Evolutionary conservation across 148 eudicot species (phyloP), one percentile per base, ranked within the genome.

Genomic region (Rhododendron simsii): DNA sequence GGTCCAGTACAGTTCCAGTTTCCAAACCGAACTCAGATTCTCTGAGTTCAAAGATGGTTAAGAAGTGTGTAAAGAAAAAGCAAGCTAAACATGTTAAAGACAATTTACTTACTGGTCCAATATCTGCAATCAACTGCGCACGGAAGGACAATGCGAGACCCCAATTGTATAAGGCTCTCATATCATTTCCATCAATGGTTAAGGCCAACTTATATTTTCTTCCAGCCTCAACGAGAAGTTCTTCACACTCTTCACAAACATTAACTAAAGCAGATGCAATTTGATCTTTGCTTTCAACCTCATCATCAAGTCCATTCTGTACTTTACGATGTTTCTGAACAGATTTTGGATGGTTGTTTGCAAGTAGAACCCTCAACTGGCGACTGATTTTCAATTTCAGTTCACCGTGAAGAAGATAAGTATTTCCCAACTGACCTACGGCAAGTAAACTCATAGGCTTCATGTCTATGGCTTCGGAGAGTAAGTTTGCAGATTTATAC

Each of bases 361-460:
- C 88, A 69, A 94, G 93, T 86, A 90, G 83, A 86, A 88, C 86
- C 90, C 99, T 93, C 88, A 97, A 87, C 80, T 93, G 88, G 73
- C 94, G 92, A 80, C 93, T 95, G 71, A 87, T 82, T 87, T 88
- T 92, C 84, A 95, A 83, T 88, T 97, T 97, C 77, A 97, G 87
- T 87, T 97, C 98, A 86, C 99, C 99, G 39, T 94, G 99, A 86
- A 97, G 93, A 89, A 97, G 98, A 90, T 95, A 95, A n/a, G 98
- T 94, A 82, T 95, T 97, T 61, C 98, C 99, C 89, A 97, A 89
- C 85, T 93, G 99, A 73, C 98, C 99, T 74, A 94, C 91, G 33
- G 98, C 98, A 81, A 97, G 89, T 82, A 97, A 93, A 89, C 99
- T 97, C 99, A 95, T 91, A 45, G 99, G 99, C 88, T 95, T 94